A percentile compares a stretch with the other conserved stretches of the same genome.
Conservation (phyloP, 306 rosid genomes). For the Vachellia collinsii region DNA sequence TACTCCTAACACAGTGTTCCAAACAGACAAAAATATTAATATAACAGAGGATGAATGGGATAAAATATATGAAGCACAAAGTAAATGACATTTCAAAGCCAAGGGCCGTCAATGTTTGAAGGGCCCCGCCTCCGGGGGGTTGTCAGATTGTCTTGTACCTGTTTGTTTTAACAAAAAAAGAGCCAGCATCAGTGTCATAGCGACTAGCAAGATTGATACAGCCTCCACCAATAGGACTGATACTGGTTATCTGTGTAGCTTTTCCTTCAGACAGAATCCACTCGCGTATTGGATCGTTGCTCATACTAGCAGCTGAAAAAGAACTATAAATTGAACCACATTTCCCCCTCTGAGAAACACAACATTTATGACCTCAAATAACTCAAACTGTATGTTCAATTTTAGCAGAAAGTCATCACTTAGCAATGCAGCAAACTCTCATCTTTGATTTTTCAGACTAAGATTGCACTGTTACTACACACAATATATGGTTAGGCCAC, state of each 20-base stretch:
- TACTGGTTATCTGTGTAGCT: slow-evolving; percentile 72
- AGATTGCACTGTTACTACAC: slow-evolving; percentile 4
- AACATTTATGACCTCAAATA: slow-evolving; percentile 16
- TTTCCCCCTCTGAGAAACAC: slow-evolving; percentile 6
- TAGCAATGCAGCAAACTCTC: slow-evolving; percentile 7
- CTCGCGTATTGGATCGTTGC: slow-evolving; percentile 80
- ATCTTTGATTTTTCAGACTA: not conserved
- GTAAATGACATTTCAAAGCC: slow-evolving; percentile 6
- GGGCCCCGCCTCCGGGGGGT: no score
- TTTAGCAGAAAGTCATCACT: slow-evolving; percentile 13
- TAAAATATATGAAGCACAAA: slow-evolving; percentile 10
- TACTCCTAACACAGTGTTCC: slow-evolving; percentile 71
- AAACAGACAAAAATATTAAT: slow-evolving; percentile 34
- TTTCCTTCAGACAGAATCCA: slow-evolving; percentile 91
- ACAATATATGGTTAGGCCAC: not conserved
- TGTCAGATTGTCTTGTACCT: slow-evolving; percentile 50
- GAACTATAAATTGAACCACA: slow-evolving; percentile 26
- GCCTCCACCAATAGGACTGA: slow-evolving; percentile 89
- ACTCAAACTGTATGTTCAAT: slow-evolving; percentile 6
- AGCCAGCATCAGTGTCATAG: slow-evolving; percentile 79
- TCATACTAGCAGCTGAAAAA: slow-evolving; percentile 67
- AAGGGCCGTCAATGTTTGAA: not conserved
- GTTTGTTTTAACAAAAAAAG: slow-evolving; percentile 94
- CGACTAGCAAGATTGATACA: slow-evolving; percentile 86
- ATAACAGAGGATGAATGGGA: slow-evolving; percentile 9